These are phyloP conservation scores for Picea abies DNA, from an alignment of 83 land plant species.

Conservation along the genomic window DNA sequence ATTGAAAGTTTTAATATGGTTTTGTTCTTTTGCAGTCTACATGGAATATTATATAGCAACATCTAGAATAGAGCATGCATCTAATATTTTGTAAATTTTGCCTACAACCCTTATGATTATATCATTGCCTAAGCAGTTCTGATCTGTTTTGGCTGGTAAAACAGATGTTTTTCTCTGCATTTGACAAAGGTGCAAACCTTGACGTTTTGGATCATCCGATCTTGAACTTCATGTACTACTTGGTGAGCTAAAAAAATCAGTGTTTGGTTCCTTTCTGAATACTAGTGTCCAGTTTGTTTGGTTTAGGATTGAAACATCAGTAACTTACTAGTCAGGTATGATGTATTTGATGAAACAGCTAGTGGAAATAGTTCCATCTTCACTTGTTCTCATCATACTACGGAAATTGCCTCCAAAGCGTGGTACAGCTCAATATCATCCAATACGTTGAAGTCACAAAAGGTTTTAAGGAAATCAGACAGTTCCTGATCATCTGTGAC, in stretches of 20 bases:
- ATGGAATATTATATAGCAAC: background rate
- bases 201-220: slow-evolving; percentile 68
- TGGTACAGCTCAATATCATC: slow-evolving; percentile 20
- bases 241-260: slow-evolving; percentile 38
- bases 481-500: background rate
- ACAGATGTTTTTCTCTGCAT: slow-evolving; percentile 65
- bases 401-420: slow-evolving; percentile 36
- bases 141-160: background rate
- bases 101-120: background rate
- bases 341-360: slow-evolving; percentile 13
- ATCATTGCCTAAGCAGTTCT: background rate
- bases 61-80: background rate
- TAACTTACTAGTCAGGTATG: background rate
- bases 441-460: slow-evolving; percentile 1
- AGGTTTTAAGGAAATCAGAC: background rate
- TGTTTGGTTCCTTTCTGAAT: background rate
- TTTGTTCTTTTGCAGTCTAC: background rate
- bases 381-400: slow-evolving; percentile 27
- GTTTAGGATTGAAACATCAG: background rate
- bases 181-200: slow-evolving; percentile 60
- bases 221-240: slow-evolving; percentile 52
- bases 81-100: background rate
- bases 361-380: slow-evolving; percentile 30
- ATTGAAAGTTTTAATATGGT: background rate
- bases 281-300: background rate